Evolutionary conservation across 2,329 filamentous ascomycete species (phyloP).

Genomic region (Fusarium brevicatenulatum): DNA sequence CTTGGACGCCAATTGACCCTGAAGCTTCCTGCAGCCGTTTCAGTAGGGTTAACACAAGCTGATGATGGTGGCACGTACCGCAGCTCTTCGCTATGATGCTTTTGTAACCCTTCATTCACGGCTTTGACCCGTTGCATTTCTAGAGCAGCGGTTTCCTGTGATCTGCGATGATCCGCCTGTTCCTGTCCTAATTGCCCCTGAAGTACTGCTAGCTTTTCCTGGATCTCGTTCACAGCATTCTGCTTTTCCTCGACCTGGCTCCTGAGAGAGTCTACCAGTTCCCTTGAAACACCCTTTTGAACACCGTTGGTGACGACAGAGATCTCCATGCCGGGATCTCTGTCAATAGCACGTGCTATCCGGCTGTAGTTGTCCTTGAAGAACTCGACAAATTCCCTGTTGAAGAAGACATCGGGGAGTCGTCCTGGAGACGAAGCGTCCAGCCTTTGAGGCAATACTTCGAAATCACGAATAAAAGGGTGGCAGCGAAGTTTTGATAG

Average conservation of each 20-base stretch:
- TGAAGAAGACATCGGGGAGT: slow-evolving; percentile 85
- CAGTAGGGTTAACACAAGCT: slow-evolving; percentile 17
- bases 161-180: slow-evolving; percentile 75
- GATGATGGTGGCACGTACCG: slow-evolving; percentile 52
- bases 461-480: slow-evolving; percentile 86
- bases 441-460: slow-evolving; percentile 80
- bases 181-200: slow-evolving; percentile 74
- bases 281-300: slow-evolving; percentile 91
- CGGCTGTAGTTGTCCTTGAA: slow-evolving; percentile 96
- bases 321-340: slow-evolving; percentile 88
- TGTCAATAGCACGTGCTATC: slow-evolving; percentile 84
- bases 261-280: slow-evolving; percentile 87
- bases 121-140: slow-evolving; percentile 60
- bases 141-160: slow-evolving; percentile 64
- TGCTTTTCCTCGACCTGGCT: slow-evolving; percentile 80
- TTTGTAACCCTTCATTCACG: slow-evolving; percentile 76
- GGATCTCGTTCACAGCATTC: slow-evolving; percentile 58
- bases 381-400: slow-evolving; percentile 88
- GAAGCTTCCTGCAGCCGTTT: slow-evolving; percentile 43
- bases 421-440: slow-evolving; percentile 58
- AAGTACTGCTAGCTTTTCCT: slow-evolving; percentile 58
- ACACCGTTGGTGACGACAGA: slow-evolving; percentile 81
- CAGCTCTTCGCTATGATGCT: slow-evolving; percentile 74
- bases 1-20: slow-evolving; percentile 44
- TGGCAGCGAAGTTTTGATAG: slow-evolving; percentile 81